Base-by-base conservation (phyloP, 306 rosid genomes). In the Cicer chorassanicum region DNA sequence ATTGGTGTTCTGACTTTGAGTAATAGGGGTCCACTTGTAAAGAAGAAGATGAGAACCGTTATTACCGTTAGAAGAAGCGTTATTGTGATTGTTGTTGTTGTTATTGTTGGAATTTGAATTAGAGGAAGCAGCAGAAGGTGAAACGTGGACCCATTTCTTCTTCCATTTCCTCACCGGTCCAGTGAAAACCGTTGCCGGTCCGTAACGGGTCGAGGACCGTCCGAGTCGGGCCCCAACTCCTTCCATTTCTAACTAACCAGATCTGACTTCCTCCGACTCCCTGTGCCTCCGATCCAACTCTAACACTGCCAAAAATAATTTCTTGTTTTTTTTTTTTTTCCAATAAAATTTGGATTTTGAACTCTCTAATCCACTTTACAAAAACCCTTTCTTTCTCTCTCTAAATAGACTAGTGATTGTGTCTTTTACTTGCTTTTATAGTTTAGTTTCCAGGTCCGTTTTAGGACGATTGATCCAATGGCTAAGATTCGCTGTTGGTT, bases 121-220 rank as follows among this genome's bases (percentile, higher is more conserved):
- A 1, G 87, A 59, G 36, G 83, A 71, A 68, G 83, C 73, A 45
- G 84, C 15, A n/a, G 98, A 84, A 1, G 97, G 84, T 2, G 96
- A 65, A 5, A 90, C 90, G 85, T 88, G 96, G 84, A 94, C 87
- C 99, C 99, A 94, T 75, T 87, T 92, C 99, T 88, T 94, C 97
- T 88, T 94, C 99, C 99, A 94, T 88, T 76, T 92, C 89, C 99
- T 79, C 9, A 94, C 99, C 78, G 99, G 96, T 4, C 99, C 97
- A 18, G 77, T 94, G 88, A 94, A 94, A 60, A 94, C 99, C 69
- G 99, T 92, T 39, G 97, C 89, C 70, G 97, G 99, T 61, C 96
- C 97, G 75, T 94, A 92, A 21, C 99, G 93, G 76, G 97, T 91
- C 73, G 98, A 93, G 50, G 98, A 88, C 54, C 98, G 92, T 18